Evolutionary conservation across 495 filamentous ascomycete species (phyloP).

Genomic region (Neurospora tetrasperma): DNA sequence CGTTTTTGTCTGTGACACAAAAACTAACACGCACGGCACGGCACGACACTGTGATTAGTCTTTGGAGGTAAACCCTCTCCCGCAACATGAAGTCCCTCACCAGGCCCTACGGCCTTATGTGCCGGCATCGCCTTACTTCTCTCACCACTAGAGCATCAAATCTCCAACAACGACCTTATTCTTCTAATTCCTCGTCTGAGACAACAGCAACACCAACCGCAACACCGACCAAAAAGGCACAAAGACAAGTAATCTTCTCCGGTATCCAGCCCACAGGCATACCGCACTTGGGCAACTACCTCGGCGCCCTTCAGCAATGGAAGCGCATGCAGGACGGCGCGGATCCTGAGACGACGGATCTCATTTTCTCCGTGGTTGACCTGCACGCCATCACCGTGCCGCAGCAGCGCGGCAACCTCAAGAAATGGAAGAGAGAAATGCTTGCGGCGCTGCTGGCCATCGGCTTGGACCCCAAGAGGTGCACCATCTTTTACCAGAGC

Average conservation of each 20-base stretch:
- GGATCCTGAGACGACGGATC: conserved; percentile 34
- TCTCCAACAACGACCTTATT: not conserved
- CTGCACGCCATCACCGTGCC: conserved; percentile 81
- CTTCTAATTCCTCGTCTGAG: not conserved
- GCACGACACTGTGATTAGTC: not conserved
- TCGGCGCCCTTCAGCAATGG: conserved; percentile 88
- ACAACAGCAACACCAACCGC: not conserved
- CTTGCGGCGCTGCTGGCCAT: conserved; percentile 74
- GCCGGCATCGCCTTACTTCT: not conserved
- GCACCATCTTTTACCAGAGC: conserved; percentile 80
- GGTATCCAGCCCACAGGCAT: conserved; percentile 94
- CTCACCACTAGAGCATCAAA: not conserved
- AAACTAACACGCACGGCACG: not conserved
- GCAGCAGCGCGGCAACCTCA: conserved; percentile 49
- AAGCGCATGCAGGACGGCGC: conserved; percentile 60
- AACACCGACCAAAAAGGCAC: not conserved
- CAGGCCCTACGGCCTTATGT: not conserved
- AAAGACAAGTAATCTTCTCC: conserved; percentile 59
- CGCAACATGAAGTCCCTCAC: not conserved
- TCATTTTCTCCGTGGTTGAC: conserved; percentile 82
- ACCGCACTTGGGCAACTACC: conserved; percentile 94
- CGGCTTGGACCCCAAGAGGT: conserved; percentile 64
- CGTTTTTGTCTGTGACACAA: not conserved
- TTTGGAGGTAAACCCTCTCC: not conserved
- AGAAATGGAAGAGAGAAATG: conserved; percentile 55